These are phyloP conservation scores for Phaffia australis DNA, from an alignment of 768 basidiomycete genomes.

Conservation along the genomic window DNA sequence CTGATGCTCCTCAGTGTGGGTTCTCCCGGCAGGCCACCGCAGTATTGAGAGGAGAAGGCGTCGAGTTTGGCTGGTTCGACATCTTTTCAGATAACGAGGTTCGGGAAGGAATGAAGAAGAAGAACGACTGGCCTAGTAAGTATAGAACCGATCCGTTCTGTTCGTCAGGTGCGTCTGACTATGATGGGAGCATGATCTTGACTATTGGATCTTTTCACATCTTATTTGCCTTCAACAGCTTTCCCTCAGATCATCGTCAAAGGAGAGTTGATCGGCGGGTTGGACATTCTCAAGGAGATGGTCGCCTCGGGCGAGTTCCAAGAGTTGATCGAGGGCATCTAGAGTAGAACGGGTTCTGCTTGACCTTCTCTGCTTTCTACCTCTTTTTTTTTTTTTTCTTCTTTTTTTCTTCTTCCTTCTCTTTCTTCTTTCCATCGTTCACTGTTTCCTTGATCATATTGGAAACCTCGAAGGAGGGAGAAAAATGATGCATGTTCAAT, in stretches of 20 bases:
- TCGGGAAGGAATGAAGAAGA: slow-evolving; percentile 64
- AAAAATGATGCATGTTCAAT: too few species aligned
- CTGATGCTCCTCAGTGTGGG: slow-evolving; percentile 74
- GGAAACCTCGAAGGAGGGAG: too few species aligned
- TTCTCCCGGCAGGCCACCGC: slow-evolving; percentile 71
- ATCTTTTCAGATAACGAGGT: slow-evolving; percentile 72
- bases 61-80: slow-evolving; percentile 68
- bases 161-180: too few species aligned
- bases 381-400: too few species aligned
- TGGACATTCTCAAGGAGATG: slow-evolving; percentile 89
- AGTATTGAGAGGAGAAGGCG: slow-evolving; percentile 52
- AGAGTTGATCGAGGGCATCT: slow-evolving; percentile 38
- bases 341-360: background rate
- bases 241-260: slow-evolving; percentile 76
- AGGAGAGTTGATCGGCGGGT: slow-evolving; percentile 87
- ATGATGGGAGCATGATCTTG: background rate
- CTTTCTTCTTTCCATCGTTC: too few species aligned
- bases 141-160: background rate
- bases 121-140: slow-evolving; percentile 74
- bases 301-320: slow-evolving; percentile 64
- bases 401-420: too few species aligned
- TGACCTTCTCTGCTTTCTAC: too few species aligned
- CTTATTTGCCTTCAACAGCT: slow-evolving; percentile 31
- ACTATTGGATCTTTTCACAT: background rate
- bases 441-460: too few species aligned